A percentile compares a stretch with the other conserved stretches of the same genome.
Evolutionary conservation across 257 asterid genomes (phyloP).

Genomic region (Gentiana macrophylla): DNA sequence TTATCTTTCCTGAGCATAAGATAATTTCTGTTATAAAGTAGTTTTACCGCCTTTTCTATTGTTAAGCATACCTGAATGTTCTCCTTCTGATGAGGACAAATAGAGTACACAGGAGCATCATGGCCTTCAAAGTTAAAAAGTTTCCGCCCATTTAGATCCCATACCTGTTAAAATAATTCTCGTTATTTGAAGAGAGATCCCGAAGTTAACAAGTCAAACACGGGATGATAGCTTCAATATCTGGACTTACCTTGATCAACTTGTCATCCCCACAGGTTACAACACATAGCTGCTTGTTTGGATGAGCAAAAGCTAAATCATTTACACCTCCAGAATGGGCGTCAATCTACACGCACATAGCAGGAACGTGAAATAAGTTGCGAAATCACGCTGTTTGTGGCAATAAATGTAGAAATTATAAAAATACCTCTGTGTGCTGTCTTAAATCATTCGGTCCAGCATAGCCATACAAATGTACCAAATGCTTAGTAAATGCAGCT

Average conservation of each 20-base stretch:
- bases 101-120: slow-evolving; percentile 93
- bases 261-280: slow-evolving; percentile 98
- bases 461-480: slow-evolving; percentile 77
- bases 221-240: slow-evolving; percentile 12
- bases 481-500: slow-evolving; percentile 88
- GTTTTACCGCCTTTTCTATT: not conserved
- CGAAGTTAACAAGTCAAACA: not conserved
- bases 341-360: slow-evolving; percentile 56
- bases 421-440: slow-evolving; percentile 77
- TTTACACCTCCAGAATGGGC: slow-evolving; percentile 92
- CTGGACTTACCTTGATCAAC: slow-evolving; percentile 58
- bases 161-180: slow-evolving; percentile 56
- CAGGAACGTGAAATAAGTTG: slow-evolving; percentile 11
- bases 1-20: too few relatives aligned
- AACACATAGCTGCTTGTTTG: slow-evolving; percentile 83
- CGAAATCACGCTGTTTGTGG: slow-evolving; percentile 6
- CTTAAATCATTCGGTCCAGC: slow-evolving; percentile 81
- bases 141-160: slow-evolving; percentile 88
- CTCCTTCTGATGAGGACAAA: slow-evolving; percentile 97
- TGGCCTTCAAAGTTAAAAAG: slow-evolving; percentile 94
- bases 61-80: slow-evolving; percentile 63
- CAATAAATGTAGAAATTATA: slow-evolving; percentile 3
- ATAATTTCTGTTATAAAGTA: too few relatives aligned
- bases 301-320: slow-evolving; percentile 90
- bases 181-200: slow-evolving; percentile 14